Evolutionary conservation across 2,329 filamentous ascomycete species (phyloP), one percentile per base, ranked within the genome.

Genomic region (Hypoxylon sp.): DNA sequence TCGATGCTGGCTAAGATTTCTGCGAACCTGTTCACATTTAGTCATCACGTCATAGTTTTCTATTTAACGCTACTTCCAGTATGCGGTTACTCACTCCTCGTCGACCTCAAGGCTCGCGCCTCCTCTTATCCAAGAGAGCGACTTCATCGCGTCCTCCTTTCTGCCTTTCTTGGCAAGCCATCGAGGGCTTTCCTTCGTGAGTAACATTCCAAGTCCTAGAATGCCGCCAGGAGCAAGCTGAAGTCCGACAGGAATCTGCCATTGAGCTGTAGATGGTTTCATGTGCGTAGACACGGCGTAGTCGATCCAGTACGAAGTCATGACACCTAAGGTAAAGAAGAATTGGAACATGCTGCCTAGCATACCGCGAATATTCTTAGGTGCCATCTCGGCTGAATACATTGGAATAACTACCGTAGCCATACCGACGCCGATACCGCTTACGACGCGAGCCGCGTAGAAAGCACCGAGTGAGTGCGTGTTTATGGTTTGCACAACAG

Each of bases 121-220:
- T 3, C 84, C 85, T 2, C 85, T 81, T 11, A 87, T 81, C 85
- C 85, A 86, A 19, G 82, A 79, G n/a, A 87, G 74, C 3, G 81
- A 83, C 57, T 83, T 76, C 37, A 66, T 76, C 1, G 84, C 85
- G 69, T 86, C 81, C 2, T 86, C 82, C 3, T 77, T 77, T 10
- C 80, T 77, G 0, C 83, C 84, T 37, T 80, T 81, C 66, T 83
- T 81, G 3, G 84, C 82, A 29, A 85, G 74, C 84, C 84, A 84
- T 52, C 83, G 76, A 0, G 80, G 77, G 58, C 82, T 84, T 76
- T 86, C 85, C 63, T 81, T 83, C 74, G 83, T 81, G 2, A 85
- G 78, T 4, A 85, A 74, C 83, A 86, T 86, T 0, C 84, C 84
- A n/a, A 84, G 64, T 0, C 84, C 81, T 8, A 87, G 73, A 6